Evolutionary conservation across 768 basidiomycete species (phyloP).

Genomic region (Coprinopsis strossmayeri): DNA sequence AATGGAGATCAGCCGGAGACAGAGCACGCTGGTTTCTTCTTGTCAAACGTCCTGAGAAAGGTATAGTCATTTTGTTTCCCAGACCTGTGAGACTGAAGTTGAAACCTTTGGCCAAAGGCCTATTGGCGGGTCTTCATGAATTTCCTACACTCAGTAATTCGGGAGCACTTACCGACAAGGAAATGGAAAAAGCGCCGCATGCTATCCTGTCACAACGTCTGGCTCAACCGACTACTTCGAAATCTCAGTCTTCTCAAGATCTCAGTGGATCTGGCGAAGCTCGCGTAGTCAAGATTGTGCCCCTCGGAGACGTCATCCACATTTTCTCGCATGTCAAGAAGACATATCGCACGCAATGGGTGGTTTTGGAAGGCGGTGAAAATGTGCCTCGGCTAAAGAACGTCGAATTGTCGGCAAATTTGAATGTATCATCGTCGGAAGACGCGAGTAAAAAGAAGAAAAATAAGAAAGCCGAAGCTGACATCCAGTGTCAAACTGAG

Average conservation of each 20-base stretch:
- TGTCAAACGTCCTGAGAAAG: slow-evolving; percentile 75
- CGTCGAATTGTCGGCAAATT: background rate
- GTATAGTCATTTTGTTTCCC: slow-evolving; percentile 32
- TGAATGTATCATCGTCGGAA: background rate
- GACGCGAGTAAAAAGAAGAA: background rate
- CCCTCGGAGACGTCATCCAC: slow-evolving; percentile 65
- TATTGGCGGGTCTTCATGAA: slow-evolving; percentile 86
- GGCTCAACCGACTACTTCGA: slow-evolving; percentile 13
- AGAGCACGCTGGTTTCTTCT: slow-evolving; percentile 62
- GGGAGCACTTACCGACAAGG: slow-evolving; percentile 31
- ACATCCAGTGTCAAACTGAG: background rate
- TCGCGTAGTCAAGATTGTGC: slow-evolving; percentile 38
- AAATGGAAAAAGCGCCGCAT: slow-evolving; percentile 18
- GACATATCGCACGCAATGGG: slow-evolving; percentile 75
- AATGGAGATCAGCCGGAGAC: slow-evolving; percentile 54
- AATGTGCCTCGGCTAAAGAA: slow-evolving; percentile 26
- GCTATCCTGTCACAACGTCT: slow-evolving; percentile 38
- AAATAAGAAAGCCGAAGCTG: background rate
- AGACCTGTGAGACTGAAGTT: too few relatives aligned
- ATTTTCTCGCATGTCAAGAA: slow-evolving; percentile 89
- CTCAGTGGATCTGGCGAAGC: too few relatives aligned
- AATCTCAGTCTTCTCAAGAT: too few relatives aligned
- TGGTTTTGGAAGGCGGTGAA: slow-evolving; percentile 52
- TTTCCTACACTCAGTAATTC: slow-evolving; percentile 60
- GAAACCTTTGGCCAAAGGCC: slow-evolving; percentile 46